These are phyloP conservation scores for Kockiozyma suomiensis DNA, from an alignment of 805 yeast genomes.

Conservation along the genomic window DNA sequence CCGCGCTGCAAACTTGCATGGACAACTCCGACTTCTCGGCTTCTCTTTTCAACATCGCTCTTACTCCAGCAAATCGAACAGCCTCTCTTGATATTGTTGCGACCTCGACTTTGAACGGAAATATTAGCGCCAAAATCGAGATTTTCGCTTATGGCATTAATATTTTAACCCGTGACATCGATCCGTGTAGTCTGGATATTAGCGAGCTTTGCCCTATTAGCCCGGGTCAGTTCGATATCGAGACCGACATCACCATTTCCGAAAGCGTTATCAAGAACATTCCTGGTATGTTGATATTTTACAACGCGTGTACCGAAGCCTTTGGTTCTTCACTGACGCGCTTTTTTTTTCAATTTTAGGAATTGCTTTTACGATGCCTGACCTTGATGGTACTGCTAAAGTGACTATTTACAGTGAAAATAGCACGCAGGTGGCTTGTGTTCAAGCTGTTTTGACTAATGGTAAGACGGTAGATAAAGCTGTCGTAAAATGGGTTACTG, in stretches of 20 bases:
- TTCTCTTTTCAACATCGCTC: constrained; percentile 73
- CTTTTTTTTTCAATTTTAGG: constrained; percentile 11
- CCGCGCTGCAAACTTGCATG: constrained; percentile 88
- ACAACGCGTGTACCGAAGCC: not conserved
- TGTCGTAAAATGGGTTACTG: constrained; percentile 95
- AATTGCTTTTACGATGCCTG: constrained; percentile 88
- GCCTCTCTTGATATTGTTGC: constrained; percentile 73
- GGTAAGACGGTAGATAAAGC: constrained; percentile 93
- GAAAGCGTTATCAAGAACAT: constrained; percentile 52
- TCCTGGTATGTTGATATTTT: constrained; percentile 52
- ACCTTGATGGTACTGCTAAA: constrained; percentile 86
- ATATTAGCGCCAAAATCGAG: constrained; percentile 65
- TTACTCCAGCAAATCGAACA: constrained; percentile 64
- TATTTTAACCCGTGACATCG: constrained; percentile 55
- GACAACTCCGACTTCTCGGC: constrained; percentile 84
- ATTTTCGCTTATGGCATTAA: constrained; percentile 81
- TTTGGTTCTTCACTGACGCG: not conserved
- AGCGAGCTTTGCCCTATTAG: constrained; percentile 75
- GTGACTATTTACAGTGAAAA: constrained; percentile 62
- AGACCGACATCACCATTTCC: constrained; percentile 52
- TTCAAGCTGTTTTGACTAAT: constrained; percentile 80
- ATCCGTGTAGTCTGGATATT: constrained; percentile 65
- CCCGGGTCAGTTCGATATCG: constrained; percentile 82
- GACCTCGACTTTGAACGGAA: constrained; percentile 72
- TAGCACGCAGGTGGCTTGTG: constrained; percentile 70